These are phyloP conservation scores for Umbelopsis isabellina DNA, from an alignment of 192 early-diverging fungal species.

Conservation along the genomic window DNA sequence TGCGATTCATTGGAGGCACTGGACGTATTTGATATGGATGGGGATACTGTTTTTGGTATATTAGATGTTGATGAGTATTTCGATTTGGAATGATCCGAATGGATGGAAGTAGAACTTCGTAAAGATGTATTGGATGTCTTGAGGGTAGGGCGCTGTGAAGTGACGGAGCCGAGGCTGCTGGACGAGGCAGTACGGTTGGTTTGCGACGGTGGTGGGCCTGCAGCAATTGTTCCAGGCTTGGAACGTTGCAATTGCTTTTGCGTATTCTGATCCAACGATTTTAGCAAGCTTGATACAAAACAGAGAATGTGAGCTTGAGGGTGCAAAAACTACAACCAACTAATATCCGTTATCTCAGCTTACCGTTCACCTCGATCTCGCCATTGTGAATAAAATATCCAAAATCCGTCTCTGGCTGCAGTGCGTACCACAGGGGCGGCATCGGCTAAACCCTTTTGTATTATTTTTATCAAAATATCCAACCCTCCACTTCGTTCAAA, in stretches of 20 bases:
- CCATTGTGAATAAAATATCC: constrained; percentile 43
- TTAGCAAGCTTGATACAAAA: constrained; percentile 1
- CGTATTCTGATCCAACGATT: neutral
- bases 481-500: constrained; percentile 41
- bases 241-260: constrained; percentile 9
- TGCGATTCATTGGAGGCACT: constrained; percentile 17
- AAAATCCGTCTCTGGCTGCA: constrained; percentile 42
- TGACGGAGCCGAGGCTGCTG: neutral
- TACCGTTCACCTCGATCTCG: constrained; percentile 44
- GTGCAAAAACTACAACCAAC: no score
- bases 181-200: constrained; percentile 3
- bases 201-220: neutral
- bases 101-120: neutral
- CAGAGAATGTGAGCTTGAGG: no score
- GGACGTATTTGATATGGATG: constrained; percentile 19
- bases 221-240: neutral
- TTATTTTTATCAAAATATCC: constrained; percentile 37
- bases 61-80: neutral
- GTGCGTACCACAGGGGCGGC: constrained; percentile 43
- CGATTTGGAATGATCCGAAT: constrained; percentile 17
- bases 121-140: constrained; percentile 14
- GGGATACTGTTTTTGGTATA: constrained; percentile 10
- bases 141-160: neutral
- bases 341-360: neutral
- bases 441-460: constrained; percentile 48